Base-by-base conservation (phyloP, 23 red algal genomes). In the Agarophyton chilense region DNA sequence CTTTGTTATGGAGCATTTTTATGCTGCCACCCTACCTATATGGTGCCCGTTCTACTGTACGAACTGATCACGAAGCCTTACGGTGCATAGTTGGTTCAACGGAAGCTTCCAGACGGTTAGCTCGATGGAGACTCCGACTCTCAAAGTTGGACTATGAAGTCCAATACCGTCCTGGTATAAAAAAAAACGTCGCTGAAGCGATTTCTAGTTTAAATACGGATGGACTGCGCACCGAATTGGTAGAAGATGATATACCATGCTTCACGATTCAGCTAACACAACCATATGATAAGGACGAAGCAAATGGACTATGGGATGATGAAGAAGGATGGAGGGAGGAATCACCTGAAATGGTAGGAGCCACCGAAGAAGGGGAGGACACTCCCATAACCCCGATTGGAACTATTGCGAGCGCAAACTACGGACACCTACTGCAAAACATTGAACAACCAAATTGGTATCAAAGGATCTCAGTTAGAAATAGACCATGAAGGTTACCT, bases 1-100 rank as follows among this genome's bases (percentile, higher is more conserved):
- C 74, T 3, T 52, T 91, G 12, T 24, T 81, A 26, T 81, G 87
- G 87, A 72, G 72, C 31, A 67, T 81, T 32, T 19, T 62, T 22
- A 70, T 68, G 31, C 46, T 80, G 24, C 25, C 17, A 0, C 72
- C 70, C 14, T 79, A 66, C 72, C 53, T 79, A 0, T 77, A 80
- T 56, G 54, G 73, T 14, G 40, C 19, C 16, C 6, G 25, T 9
- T 91, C 81, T 36, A 81, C 74, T 5, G 18, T 91, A 33, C 52
- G 56, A 18, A 79, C 75, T 17, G 56, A 81, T 49, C 55, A 91
- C 7, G 26, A 78, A 18, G 26, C 74, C n/a, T 58, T 91, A 42
- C 10, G 42, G 52, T 91, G 87, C 51, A 91, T 81, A 8, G 17
- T 81, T 17, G 65, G 65, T 14, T 33, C 45, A 4, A 38, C 70